Evolutionary conservation across 2,329 filamentous ascomycete genomes (phyloP), one percentile per base, ranked within the genome.

Genomic region (Rachicladosporium sp.): DNA sequence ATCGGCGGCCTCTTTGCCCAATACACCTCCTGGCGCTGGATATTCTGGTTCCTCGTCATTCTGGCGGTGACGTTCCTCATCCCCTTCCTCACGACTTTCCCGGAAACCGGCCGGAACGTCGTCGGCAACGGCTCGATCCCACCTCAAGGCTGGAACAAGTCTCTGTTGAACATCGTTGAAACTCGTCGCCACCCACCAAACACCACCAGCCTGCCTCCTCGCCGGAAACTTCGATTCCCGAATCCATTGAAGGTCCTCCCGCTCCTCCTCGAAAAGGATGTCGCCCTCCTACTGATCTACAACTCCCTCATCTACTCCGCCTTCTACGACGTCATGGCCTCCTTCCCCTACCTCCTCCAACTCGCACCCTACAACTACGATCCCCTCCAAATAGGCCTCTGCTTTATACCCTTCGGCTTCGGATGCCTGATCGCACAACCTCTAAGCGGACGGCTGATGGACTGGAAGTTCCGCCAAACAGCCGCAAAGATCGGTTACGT

Each of bases 21-120:
- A 46, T 80, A 71, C 44, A 65, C 80, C 0, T 76, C 75, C 6
- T 84, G 79, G 79, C 49, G 50, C 29, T 53, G 46, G 46, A 74
- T 81, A 41, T 82, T 82, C 50, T 82, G 78, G 78, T 80, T 82
- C 50, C 66, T 79, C 41, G 66, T 72, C 30, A 78, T 82, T 30
- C 59, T 60, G 1, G 54, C 59, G 0, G 56, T 49, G 3, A 57
- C 61, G 1, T 73, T 71, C 56, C 56, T 79, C 21, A 43, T 79
- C 2, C 67, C 74, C 0, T 73, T 74, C 43, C 50, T 69, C 2
- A 47, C 79, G 8, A 64, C 72, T 4, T 65, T 80, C 6, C 80
- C 78, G 0, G 67, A 70, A 45, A 69, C 66, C 1, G 57, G 55
- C 30, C 55, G 66, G 8, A 58, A 54, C 9, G 68, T 79, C 6